phyloP scores from a whole-genome alignment of 495 filamentous ascomycete species.

The Chaetomium cochliodes region DNA sequence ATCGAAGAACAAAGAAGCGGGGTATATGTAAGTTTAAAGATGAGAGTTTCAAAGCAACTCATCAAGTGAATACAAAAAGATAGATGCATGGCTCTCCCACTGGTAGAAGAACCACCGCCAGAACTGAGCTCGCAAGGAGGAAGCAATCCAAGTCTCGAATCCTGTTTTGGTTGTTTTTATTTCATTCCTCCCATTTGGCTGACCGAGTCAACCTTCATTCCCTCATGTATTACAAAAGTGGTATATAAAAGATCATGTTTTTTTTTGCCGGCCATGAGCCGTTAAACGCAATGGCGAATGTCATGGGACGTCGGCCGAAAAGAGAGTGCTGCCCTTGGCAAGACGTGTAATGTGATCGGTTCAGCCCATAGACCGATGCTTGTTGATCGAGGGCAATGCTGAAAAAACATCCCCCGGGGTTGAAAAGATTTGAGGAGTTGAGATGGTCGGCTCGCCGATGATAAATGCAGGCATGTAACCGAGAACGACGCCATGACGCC shows the following conservation, averaged over 20 bases:
- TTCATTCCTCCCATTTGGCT: slow-evolving; percentile 7
- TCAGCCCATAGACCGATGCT: neutral
- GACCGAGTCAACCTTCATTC: slow-evolving; percentile 7
- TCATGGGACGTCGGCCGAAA: neutral
- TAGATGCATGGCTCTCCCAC: neutral
- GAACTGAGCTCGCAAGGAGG: neutral
- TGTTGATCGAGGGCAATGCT: neutral
- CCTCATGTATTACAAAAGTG: slow-evolving; percentile 21
- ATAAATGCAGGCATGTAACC: neutral
- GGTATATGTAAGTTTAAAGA: neutral
- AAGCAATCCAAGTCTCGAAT: neutral
- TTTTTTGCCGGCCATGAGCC: neutral
- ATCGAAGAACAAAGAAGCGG: neutral
- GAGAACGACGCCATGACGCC: slow-evolving; percentile 8
- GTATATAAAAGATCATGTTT: slow-evolving; percentile 13
- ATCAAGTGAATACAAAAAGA: neutral
- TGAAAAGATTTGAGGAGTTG: neutral
- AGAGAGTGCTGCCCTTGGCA: neutral
- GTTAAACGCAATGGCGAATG: neutral
- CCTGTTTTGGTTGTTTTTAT: slow-evolving; percentile 3
- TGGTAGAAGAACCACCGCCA: neutral
- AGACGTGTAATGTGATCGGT: neutral
- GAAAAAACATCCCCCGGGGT: neutral
- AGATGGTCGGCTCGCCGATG: slow-evolving; percentile 7
- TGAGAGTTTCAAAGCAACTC: neutral